phyloP scores from a whole-genome alignment of 495 filamentous ascomycete species.

The Xylaria longipes region DNA sequence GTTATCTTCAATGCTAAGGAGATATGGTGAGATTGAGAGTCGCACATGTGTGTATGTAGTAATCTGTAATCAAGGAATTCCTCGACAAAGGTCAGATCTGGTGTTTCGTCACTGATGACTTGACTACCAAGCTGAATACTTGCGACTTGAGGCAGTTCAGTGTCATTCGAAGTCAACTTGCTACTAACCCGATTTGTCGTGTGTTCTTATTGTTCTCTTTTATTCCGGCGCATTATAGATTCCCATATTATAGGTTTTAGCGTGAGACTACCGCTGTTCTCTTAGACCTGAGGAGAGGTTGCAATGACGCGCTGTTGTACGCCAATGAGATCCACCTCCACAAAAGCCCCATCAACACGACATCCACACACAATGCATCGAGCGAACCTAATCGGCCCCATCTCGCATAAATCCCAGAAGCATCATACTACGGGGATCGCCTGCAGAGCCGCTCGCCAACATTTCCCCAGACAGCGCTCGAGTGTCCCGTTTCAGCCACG shows the following conservation, averaged over 20 bases:
- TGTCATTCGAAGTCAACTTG: neutral
- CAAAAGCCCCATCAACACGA: conserved; percentile 20
- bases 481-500: conserved; percentile 5
- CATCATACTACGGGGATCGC: conserved; percentile 4
- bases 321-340: conserved; percentile 19
- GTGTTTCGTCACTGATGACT: neutral
- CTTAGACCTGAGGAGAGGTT: neutral
- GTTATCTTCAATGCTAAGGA: neutral
- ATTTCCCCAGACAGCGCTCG: neutral
- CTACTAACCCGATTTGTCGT: neutral
- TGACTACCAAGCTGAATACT: neutral
- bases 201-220: neutral
- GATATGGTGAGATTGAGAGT: conserved; percentile 11
- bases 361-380: conserved; percentile 17
- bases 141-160: neutral
- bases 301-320: conserved; percentile 3
- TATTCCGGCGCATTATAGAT: neutral
- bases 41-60: neutral
- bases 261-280: neutral
- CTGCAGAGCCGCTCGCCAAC: conserved; percentile 6
- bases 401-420: conserved; percentile 11
- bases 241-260: neutral
- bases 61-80: conserved; percentile 1
- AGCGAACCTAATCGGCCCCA: conserved; percentile 21
- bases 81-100: neutral